These are phyloP conservation scores for Akanthomyces uredinophilus DNA, from an alignment of 2,329 filamentous ascomycete genomes.

Conservation along the genomic window DNA sequence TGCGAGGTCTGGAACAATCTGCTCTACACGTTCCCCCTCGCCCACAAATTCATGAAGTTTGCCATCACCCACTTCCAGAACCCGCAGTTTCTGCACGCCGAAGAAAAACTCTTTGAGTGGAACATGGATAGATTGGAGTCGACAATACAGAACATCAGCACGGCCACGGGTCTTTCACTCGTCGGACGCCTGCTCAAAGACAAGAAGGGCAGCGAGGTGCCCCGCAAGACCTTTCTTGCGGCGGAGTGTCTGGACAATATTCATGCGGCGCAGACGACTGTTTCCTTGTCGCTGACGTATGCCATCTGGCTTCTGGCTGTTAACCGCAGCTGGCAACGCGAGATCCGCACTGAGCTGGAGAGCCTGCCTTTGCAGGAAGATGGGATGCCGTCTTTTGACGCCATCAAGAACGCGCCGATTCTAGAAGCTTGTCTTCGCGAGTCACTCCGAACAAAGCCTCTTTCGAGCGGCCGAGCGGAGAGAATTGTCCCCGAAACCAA, in stretches of 20 bases:
- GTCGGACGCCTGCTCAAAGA: slow-evolving; percentile 1
- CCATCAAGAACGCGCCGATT: slow-evolving; percentile 2
- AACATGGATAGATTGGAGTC: slow-evolving; percentile 4
- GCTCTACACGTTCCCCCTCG: not conserved
- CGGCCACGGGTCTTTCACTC: not conserved
- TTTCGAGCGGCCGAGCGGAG: slow-evolving; percentile 3
- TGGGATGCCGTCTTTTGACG: not conserved
- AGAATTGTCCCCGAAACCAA: not conserved
- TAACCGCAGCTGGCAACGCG: slow-evolving; percentile 5
- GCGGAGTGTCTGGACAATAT: slow-evolving; percentile 9
- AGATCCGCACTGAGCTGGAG: not conserved
- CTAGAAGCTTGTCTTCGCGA: slow-evolving; percentile 2
- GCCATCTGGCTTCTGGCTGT: slow-evolving; percentile 5
- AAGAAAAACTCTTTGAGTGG: not conserved
- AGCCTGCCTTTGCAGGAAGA: not conserved
- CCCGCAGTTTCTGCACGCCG: not conserved
- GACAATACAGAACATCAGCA: not conserved
- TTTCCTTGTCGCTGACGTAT: not conserved
- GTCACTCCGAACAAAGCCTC: slow-evolving; percentile 1
- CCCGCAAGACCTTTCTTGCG: not conserved
- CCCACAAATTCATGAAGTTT: not conserved
- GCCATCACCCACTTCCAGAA: not conserved
- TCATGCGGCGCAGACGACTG: slow-evolving; percentile 4
- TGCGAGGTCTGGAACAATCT: slow-evolving; percentile 9
- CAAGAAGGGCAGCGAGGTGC: not conserved